A percentile compares a stretch with the other conserved stretches of the same genome.
These are phyloP conservation scores for Penicillium silybi DNA, from an alignment of 495 filamentous ascomycete genomes.

Conservation along the genomic window DNA sequence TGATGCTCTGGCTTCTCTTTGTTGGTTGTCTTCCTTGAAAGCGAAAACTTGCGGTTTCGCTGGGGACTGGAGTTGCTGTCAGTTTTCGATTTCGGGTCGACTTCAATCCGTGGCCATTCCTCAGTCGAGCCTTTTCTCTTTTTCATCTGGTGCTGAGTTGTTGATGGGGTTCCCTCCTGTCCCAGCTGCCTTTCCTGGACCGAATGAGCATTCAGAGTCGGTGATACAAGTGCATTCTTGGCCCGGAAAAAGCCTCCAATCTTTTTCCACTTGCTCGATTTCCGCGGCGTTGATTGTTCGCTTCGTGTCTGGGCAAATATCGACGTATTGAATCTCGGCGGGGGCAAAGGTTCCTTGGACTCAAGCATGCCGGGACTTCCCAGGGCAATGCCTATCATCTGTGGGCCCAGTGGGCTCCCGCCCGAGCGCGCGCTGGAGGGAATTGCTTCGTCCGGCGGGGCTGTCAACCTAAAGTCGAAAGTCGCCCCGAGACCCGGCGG, in stretches of 20 bases:
- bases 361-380: constrained; percentile 48
- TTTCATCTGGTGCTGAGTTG: neutral
- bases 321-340: constrained; percentile 18
- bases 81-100: constrained; percentile 5
- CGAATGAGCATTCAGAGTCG: neutral
- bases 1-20: constrained; percentile 5
- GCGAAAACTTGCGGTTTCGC: constrained; percentile 14
- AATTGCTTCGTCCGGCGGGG: constrained; percentile 27
- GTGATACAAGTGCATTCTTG: constrained; percentile 34
- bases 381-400: constrained; percentile 51
- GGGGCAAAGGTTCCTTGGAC: constrained; percentile 13
- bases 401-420: constrained; percentile 20
- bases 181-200: neutral
- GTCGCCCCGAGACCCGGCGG: constrained; percentile 12
- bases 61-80: constrained; percentile 1
- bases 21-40: constrained; percentile 13
- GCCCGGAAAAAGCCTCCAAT: constrained; percentile 50
- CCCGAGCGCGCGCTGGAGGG: constrained; percentile 7
- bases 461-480: constrained; percentile 38
- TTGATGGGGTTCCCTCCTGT: neutral
- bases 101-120: constrained; percentile 30
- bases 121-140: constrained; percentile 17
- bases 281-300: constrained; percentile 26
- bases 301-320: constrained; percentile 19
- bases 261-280: constrained; percentile 55